Evolutionary conservation across 345 rosid genomes (phyloP), one percentile per base, ranked within the genome.

Genomic region (Aquilaria yunnanensis): DNA sequence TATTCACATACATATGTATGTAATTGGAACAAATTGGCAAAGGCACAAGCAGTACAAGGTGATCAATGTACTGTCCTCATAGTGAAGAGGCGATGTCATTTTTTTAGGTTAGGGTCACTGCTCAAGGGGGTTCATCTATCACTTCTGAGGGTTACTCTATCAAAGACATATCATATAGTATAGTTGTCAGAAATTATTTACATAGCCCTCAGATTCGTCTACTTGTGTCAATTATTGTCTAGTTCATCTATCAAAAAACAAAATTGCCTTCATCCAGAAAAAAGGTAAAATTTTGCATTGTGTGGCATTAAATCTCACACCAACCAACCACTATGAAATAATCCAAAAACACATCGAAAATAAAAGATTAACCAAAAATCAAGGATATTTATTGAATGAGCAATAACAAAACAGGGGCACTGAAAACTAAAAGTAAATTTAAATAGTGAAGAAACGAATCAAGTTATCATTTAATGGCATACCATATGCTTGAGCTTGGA

Each of bases 391-490:
- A 23, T 54, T 9, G 11, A 23, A 37, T 37, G 43, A 7, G 5
- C 43, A 37, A 7, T 3, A 0, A 37, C 5, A 37, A 37, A 7
- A 37, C 5, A 37, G 43, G 43, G 43, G 43, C 43, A 37, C 0
- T 37, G 5, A 37, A 23, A 23, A 23, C 23, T 23, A 23, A 23
- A 23, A 23, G 23, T 23, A 23, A 23, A 48, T n/a, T 14, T 23
- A 47, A 43, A 12, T 7, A n/a, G 14, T 13, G 10, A 58, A 31
- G 58, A 51, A 49, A 66, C 23, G 58, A 43, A 66, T 56, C 32
- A 62, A 47, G 62, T 71, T 85, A 94, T 96, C 99, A 94, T 85
- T 90, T 96, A 59, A 96, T 78, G 64, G 97, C 91, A 75, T 94
- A 96, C 70, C 96, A 83, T 66, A 90, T 88, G 49, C 82, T 94